Conservation (phyloP, 2,329 filamentous ascomycete species). For the Pseudocercospora macadamiae region DNA sequence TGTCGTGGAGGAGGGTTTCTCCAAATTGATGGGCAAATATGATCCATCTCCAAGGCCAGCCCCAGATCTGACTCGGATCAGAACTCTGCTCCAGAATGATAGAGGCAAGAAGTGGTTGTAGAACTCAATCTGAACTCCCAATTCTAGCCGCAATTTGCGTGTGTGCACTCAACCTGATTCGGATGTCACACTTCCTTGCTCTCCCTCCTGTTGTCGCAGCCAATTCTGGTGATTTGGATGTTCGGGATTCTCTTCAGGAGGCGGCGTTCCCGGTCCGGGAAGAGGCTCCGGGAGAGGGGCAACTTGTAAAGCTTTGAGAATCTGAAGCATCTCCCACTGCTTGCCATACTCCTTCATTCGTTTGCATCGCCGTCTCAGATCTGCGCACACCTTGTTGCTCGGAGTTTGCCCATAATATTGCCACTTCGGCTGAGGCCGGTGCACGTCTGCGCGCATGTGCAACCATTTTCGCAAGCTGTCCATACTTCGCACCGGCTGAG, state of each 20-base stretch:
- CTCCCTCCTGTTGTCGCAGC: background rate
- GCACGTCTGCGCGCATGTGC: slow-evolving; percentile 33
- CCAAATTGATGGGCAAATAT: slow-evolving; percentile 23
- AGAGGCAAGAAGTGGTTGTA: slow-evolving; percentile 26
- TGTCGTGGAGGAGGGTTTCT: slow-evolving; percentile 22
- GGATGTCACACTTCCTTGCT: background rate
- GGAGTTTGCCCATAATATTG: slow-evolving; percentile 31
- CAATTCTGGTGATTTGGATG: background rate
- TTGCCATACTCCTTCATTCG: slow-evolving; percentile 35
- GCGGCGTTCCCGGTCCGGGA: slow-evolving; percentile 1
- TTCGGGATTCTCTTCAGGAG: background rate
- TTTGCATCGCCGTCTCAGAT: slow-evolving; percentile 34
- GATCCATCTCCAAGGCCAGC: slow-evolving; percentile 27
- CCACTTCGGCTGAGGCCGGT: slow-evolving; percentile 37
- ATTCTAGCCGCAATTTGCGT: too few species aligned
- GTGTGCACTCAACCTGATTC: background rate
- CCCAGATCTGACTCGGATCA: slow-evolving; percentile 25
- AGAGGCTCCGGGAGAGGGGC: slow-evolving; percentile 3
- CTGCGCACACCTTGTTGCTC: slow-evolving; percentile 33
- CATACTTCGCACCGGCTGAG: slow-evolving; percentile 16
- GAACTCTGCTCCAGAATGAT: slow-evolving; percentile 18
- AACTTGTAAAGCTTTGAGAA: slow-evolving; percentile 32
- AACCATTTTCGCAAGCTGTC: slow-evolving; percentile 35
- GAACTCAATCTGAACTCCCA: background rate
- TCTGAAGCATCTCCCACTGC: slow-evolving; percentile 33